These are phyloP conservation scores for Daedalea quercina DNA, from an alignment of 768 basidiomycete species.

Conservation along the genomic window DNA sequence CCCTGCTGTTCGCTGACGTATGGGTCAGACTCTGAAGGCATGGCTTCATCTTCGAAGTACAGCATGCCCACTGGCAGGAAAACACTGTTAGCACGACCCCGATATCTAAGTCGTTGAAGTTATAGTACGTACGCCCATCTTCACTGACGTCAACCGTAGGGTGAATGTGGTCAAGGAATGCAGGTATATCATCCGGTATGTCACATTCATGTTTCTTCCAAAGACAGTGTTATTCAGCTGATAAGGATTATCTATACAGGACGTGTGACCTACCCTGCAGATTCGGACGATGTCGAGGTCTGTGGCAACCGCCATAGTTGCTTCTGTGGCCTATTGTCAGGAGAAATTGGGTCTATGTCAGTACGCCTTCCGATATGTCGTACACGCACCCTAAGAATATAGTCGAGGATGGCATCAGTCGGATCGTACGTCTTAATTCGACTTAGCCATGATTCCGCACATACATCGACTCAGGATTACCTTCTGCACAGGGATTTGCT, in stretches of 20 bases:
- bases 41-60: neutral
- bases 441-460: neutral
- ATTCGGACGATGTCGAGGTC: slow-evolving; percentile 5
- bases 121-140: neutral
- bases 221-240: neutral
- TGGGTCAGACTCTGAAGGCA: neutral
- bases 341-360: neutral
- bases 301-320: slow-evolving; percentile 9
- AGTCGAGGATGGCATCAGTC: slow-evolving; percentile 8
- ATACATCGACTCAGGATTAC: neutral
- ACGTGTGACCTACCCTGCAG: slow-evolving; percentile 1
- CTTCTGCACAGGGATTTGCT: neutral
- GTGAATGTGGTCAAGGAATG: neutral
- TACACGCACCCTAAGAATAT: slow-evolving; percentile 6
- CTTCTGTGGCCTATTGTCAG: slow-evolving; percentile 4
- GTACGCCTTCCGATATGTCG: neutral
- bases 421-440: slow-evolving; percentile 6
- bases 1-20: no score
- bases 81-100: neutral
- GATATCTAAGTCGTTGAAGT: neutral
- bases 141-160: slow-evolving; percentile 7
- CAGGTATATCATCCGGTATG: slow-evolving; percentile 1
- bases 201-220: neutral
- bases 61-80: slow-evolving; percentile 4
- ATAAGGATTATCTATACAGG: neutral